These are phyloP conservation scores for Rozella allomycis DNA, from an alignment of 371 early-diverging fungal genomes.

Conservation along the genomic window DNA sequence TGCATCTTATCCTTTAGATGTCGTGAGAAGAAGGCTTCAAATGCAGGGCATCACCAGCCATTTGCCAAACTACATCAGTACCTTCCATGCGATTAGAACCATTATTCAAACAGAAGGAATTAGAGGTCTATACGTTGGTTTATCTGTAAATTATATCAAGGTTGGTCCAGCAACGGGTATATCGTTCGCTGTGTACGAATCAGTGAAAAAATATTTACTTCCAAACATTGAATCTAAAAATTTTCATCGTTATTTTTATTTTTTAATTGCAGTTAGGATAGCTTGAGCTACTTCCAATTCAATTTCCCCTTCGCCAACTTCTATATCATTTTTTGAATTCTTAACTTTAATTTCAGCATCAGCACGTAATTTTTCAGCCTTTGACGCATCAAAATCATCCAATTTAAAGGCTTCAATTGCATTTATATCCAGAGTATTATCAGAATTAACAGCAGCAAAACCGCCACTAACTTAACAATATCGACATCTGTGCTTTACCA, in stretches of 20 bases:
- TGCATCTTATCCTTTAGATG: conserved; percentile 24
- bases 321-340: neutral
- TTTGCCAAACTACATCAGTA: conserved; percentile 44
- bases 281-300: neutral
- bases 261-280: neutral
- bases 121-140: conserved; percentile 49
- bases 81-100: conserved; percentile 44
- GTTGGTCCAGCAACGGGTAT: conserved; percentile 66
- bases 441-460: conserved; percentile 87
- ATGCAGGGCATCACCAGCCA: conserved; percentile 53
- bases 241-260: neutral
- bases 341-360: neutral
- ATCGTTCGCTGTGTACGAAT: conserved; percentile 58
- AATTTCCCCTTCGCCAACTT: neutral
- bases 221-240: no score
- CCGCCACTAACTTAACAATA: conserved; percentile 63
- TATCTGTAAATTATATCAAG: conserved; percentile 56
- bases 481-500: neutral
- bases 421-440: conserved; percentile 86
- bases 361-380: neutral
- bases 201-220: conserved; percentile 20
- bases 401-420: conserved; percentile 83
- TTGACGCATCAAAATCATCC: conserved; percentile 44
- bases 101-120: conserved; percentile 52
- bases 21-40: conserved; percentile 62